phyloP scores from a whole-genome alignment of 1,139 yeast genomes.

The Scheffersomyces lignicola region DNA sequence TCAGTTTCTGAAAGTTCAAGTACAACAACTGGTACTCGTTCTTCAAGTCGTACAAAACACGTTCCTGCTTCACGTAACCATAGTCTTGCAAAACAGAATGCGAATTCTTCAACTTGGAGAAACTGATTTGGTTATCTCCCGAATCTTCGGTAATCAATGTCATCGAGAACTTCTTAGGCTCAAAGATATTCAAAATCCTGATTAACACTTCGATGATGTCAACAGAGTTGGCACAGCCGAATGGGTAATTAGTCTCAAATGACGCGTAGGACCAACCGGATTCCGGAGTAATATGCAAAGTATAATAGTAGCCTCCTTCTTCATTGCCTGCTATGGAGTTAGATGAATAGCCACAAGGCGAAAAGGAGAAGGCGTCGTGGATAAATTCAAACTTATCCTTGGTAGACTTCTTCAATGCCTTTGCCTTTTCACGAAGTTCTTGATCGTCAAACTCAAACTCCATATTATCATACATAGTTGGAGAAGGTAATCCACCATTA shows the following conservation, averaged over 20 bases:
- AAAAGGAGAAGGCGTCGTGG: constrained; percentile 88
- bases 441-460: constrained; percentile 20
- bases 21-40: constrained; percentile 49
- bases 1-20: constrained; percentile 39
- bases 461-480: constrained; percentile 30
- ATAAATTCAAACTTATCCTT: constrained; percentile 28
- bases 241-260: constrained; percentile 82
- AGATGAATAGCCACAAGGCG: constrained; percentile 96
- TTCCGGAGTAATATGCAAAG: constrained; percentile 94
- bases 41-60: constrained; percentile 67
- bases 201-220: constrained; percentile 52
- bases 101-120: constrained; percentile 32
- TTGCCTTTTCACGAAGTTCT: constrained; percentile 6
- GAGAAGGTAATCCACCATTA: constrained; percentile 36
- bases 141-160: constrained; percentile 54
- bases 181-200: constrained; percentile 63
- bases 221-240: constrained; percentile 29
- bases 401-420: not conserved
- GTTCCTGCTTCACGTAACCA: constrained; percentile 66
- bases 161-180: constrained; percentile 75
- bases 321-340: constrained; percentile 65
- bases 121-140: constrained; percentile 14
- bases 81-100: constrained; percentile 33
- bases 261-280: constrained; percentile 94
- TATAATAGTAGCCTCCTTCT: constrained; percentile 69